phyloP scores from a whole-genome alignment of 2,329 filamentous ascomycete species.

The Alternaria sp. region DNA sequence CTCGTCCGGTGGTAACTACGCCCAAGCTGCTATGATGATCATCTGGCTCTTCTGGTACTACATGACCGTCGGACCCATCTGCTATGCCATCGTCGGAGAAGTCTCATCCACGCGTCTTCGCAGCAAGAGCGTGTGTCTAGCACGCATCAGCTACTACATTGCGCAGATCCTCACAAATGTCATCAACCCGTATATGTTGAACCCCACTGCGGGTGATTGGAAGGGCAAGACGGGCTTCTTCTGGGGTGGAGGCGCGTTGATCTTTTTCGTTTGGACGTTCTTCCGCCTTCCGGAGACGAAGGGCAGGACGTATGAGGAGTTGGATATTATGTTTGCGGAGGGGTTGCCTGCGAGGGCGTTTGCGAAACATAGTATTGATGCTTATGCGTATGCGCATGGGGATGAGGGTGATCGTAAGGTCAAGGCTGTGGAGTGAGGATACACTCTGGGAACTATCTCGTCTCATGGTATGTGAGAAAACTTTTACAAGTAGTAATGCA shows the following conservation, averaged over 20 bases:
- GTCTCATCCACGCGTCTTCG: slow-evolving; percentile 79
- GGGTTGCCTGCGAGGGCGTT: slow-evolving; percentile 26
- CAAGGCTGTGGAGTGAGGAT: not conserved
- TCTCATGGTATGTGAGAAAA: not conserved
- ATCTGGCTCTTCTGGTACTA: slow-evolving; percentile 72
- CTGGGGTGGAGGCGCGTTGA: slow-evolving; percentile 76
- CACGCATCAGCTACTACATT: slow-evolving; percentile 74
- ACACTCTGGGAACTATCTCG: too few relatives aligned
- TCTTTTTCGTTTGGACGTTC: slow-evolving; percentile 76
- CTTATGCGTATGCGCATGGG: slow-evolving; percentile 24
- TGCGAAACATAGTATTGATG: slow-evolving; percentile 1
- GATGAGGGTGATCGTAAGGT: not conserved
- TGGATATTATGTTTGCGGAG: slow-evolving; percentile 78
- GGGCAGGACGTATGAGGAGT: slow-evolving; percentile 79
- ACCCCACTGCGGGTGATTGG: slow-evolving; percentile 75
- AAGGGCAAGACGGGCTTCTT: slow-evolving; percentile 80
- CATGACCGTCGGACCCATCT: slow-evolving; percentile 82
- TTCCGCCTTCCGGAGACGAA: slow-evolving; percentile 79
- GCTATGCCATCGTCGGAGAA: slow-evolving; percentile 84
- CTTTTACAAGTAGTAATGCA: not conserved
- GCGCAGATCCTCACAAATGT: slow-evolving; percentile 72
- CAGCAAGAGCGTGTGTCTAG: slow-evolving; percentile 85
- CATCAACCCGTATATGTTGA: slow-evolving; percentile 66
- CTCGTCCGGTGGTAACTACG: slow-evolving; percentile 52
- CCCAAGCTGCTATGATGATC: slow-evolving; percentile 29